phyloP scores from a whole-genome alignment of 139 green algal genomes.

The Mesotaenium endlicherianum region DNA sequence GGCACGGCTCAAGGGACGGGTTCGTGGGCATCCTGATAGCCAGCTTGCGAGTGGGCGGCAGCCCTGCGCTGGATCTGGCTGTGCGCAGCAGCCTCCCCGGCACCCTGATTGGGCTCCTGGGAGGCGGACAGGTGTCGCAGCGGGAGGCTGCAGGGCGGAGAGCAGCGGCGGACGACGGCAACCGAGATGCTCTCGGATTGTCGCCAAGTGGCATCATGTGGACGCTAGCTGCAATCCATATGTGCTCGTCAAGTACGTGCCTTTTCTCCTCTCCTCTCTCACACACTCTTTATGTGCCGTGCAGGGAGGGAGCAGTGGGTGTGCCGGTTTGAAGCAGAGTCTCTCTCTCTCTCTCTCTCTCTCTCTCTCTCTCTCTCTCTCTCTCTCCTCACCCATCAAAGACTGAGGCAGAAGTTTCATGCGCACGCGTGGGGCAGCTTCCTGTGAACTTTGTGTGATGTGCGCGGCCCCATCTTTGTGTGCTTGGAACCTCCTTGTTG shows the following conservation, averaged over 20 bases:
- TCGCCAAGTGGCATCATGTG: constrained; percentile 40
- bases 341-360: no score
- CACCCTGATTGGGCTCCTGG: constrained; percentile 11
- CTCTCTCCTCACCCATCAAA: no score
- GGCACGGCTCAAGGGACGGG: constrained; percentile 31
- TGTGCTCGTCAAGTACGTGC: constrained; percentile 7
- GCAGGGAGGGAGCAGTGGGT: no score
- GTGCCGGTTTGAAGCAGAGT: no score
- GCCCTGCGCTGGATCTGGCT: background rate
- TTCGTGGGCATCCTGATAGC: constrained; percentile 28
- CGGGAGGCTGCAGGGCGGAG: background rate
- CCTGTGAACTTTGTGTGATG: no score
- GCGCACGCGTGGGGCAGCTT: no score
- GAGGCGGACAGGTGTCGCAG: background rate
- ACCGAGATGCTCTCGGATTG: constrained; percentile 16
- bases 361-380: no score
- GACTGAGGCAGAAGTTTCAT: no score
- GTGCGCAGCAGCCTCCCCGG: background rate
- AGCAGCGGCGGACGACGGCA: background rate
- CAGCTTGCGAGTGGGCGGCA: constrained; percentile 3
- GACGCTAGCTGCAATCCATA: constrained; percentile 26
- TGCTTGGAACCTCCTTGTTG: no score
- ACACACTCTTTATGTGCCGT: no score
- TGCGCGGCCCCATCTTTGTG: no score
- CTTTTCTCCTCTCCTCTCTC: no score